Conservation (phyloP, 1,284 basidiomycete species). For the Rhizoctonia solani region DNA sequence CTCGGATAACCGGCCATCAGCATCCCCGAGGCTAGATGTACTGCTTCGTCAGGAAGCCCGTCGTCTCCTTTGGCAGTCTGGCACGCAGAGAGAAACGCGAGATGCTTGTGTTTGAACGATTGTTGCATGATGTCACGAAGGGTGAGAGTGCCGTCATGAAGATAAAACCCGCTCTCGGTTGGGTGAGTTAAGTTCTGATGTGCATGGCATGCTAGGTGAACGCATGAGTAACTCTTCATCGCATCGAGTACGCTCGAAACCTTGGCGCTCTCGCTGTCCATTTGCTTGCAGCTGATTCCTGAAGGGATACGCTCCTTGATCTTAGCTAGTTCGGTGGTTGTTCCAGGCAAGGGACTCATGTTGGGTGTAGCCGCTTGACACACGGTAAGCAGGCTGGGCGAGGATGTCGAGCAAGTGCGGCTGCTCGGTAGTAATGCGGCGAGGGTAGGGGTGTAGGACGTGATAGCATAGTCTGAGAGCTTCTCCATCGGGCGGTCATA, state of each 20-base stretch:
- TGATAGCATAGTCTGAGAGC: background rate
- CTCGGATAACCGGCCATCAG: conserved; percentile 8
- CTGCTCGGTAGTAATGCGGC: background rate
- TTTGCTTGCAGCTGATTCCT: background rate
- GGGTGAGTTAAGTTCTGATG: background rate
- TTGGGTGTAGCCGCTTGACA: background rate
- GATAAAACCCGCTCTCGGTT: background rate
- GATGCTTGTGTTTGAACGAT: background rate
- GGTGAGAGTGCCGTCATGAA: background rate
- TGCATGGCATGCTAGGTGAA: conserved; percentile 17
- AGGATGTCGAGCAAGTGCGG: background rate
- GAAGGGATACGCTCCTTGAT: background rate
- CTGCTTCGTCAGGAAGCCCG: background rate
- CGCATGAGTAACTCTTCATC: conserved; percentile 11
- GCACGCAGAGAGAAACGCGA: conserved; percentile 24
- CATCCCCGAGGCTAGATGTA: conserved; percentile 28
- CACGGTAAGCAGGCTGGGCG: background rate
- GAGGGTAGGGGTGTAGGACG: conserved; percentile 26
- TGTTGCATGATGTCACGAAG: background rate
- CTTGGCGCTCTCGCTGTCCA: background rate
- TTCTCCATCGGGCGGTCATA: background rate
- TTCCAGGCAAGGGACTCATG: background rate
- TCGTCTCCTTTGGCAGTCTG: conserved; percentile 16
- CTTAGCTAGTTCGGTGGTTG: background rate
- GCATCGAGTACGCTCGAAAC: background rate